Conservation (phyloP, 306 rosid species). For the Cucurbita ficifolia region DNA sequence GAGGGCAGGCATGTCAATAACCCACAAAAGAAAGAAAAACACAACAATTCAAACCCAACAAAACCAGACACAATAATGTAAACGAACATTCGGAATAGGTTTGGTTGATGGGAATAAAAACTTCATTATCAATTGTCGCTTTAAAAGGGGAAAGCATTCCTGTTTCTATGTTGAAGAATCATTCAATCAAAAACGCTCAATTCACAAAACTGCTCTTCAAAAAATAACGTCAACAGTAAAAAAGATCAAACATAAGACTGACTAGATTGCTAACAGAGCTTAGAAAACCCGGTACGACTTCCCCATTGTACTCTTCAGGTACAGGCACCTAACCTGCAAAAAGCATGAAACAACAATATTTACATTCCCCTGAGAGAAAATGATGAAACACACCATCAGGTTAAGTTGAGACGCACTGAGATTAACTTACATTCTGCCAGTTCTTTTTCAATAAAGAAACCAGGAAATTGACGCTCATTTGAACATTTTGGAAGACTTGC, state of each 20-base stretch:
- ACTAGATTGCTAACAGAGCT: background rate
- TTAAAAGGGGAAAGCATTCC: background rate
- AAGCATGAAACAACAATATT: background rate
- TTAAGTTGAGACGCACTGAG: too few relatives aligned
- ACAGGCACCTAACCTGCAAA: constrained; percentile 23
- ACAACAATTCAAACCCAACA: too few relatives aligned
- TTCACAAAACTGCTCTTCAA: constrained; percentile 4
- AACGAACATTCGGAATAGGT: background rate
- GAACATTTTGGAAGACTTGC: constrained; percentile 77
- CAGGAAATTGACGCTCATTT: constrained; percentile 67
- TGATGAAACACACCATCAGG: background rate
- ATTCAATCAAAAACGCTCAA: background rate
- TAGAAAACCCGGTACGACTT: constrained; percentile 19
- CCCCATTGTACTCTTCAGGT: constrained; percentile 30
- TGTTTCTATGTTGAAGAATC: background rate
- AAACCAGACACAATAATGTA: too few relatives aligned
- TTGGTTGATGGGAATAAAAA: background rate
- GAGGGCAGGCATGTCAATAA: too few relatives aligned
- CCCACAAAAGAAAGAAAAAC: too few relatives aligned
- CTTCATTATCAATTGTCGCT: background rate
- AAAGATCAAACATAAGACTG: background rate
- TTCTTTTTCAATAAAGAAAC: constrained; percentile 75
- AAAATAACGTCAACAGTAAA: background rate
- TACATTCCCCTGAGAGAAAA: background rate
- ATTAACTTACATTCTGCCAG: constrained; percentile 67